Percentiles rank a stretch among this genome's conserved stretches.
phyloP scores from a whole-genome alignment of 2,329 filamentous ascomycete species.

The Xylaria sp. region DNA sequence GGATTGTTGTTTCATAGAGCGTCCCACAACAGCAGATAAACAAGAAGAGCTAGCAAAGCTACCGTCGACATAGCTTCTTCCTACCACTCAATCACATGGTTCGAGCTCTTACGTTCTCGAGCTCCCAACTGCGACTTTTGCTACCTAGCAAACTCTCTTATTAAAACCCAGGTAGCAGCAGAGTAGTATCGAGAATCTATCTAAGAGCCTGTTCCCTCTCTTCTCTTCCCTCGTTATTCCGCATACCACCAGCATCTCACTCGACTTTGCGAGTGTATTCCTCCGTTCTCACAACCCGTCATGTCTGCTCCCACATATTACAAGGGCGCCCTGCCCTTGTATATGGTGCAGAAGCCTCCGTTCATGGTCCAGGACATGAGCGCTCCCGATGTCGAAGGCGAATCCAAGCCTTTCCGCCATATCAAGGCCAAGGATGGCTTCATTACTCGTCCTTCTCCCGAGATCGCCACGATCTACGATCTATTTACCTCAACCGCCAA shows the following conservation, averaged over 20 bases:
- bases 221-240: background rate
- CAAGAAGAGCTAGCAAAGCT: background rate
- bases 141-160: background rate
- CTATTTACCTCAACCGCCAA: slow-evolving; percentile 65
- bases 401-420: slow-evolving; percentile 78
- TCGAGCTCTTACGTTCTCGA: background rate
- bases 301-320: slow-evolving; percentile 29
- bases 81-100: background rate
- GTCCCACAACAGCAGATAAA: background rate
- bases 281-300: background rate
- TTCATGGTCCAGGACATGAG: slow-evolving; percentile 70
- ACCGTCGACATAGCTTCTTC: background rate
- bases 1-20: too few species aligned
- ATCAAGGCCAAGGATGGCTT: slow-evolving; percentile 66
- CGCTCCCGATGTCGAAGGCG: slow-evolving; percentile 64
- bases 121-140: background rate
- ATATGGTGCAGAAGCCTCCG: slow-evolving; percentile 62
- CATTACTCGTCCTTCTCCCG: slow-evolving; percentile 58
- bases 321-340: slow-evolving; percentile 45
- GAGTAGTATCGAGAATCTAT: too few species aligned
- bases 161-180: too few species aligned
- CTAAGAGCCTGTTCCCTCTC: background rate
- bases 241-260: too few species aligned
- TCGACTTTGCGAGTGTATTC: background rate
- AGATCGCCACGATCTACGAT: slow-evolving; percentile 72